Base-by-base conservation (phyloP, 2,329 filamentous ascomycete species). In the Incumbomyces lentus region DNA sequence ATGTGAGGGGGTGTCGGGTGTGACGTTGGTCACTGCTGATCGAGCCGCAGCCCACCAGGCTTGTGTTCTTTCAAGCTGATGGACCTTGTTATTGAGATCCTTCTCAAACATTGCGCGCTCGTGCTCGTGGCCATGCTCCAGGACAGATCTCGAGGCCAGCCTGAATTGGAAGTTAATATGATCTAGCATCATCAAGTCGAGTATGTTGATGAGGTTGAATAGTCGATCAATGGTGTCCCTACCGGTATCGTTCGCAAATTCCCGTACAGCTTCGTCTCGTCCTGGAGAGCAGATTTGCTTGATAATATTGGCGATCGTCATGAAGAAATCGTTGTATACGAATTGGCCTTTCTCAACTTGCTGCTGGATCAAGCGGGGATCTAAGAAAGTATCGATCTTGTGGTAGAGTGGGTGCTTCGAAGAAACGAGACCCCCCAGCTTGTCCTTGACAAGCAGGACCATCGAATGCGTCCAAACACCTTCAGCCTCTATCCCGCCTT, bases 121-220 rank as follows among this genome's bases (percentile, higher is more conserved):
- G 58, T 82, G 82, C 1, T 74, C 75, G 2, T 75, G 68, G 5
- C 76, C 75, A 54, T 79, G 76, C 52, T 76, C 71, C 49, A 81
- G 74, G 33, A 82, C 68, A 7, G 72, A 73, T 2, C 78, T 76
- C 1, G 77, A 75, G 7, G 74, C 74, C 31, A 76, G 68, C 62
- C 75, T 75, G 41, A 82, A 68, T 59, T 81, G 72, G 61, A 80
- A 82, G 58, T 82, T 82, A 6, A 76, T 76, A 56, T 82, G 78
- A 57, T 82, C 79, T 26, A 82, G 64, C 8, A 73, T 78, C 17
- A 82, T 65, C 30, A 78, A 64, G 52, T 82, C 79, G 44, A 82
- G 79, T 42, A 78, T 71, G 44, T 76, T 72, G 52, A 82, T 72
- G n/a, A 82, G 64, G 52, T 73, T 72, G 58, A 78, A 78, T 10